phyloP scores from a whole-genome alignment of 768 basidiomycete genomes.

The Cystobasidium tubakii region DNA sequence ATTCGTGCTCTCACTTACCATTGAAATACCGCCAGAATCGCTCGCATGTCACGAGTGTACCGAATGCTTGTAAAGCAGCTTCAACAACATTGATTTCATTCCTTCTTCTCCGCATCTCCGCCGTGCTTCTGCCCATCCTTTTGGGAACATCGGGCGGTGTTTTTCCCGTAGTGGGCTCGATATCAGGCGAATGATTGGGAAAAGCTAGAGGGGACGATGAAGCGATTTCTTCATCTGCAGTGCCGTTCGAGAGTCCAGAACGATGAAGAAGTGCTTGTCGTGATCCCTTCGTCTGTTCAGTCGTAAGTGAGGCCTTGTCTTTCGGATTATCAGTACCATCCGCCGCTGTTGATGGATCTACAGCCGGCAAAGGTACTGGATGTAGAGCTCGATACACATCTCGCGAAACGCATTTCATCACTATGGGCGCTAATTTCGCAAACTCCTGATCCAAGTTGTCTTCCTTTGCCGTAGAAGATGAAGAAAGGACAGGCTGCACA shows the following conservation, averaged over 20 bases:
- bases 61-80: slow-evolving; percentile 24
- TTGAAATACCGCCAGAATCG: slow-evolving; percentile 26
- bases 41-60: slow-evolving; percentile 10
- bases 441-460: slow-evolving; percentile 16
- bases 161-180: background rate
- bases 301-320: background rate
- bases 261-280: slow-evolving; percentile 13
- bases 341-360: background rate
- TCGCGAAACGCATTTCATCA: slow-evolving; percentile 5
- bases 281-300: background rate
- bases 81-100: slow-evolving; percentile 27
- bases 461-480: background rate
- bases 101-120: slow-evolving; percentile 26
- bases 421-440: background rate
- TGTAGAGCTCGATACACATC: slow-evolving; percentile 21
- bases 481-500: background rate
- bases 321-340: background rate
- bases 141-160: background rate
- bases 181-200: background rate
- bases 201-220: slow-evolving; percentile 4
- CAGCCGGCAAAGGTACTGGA: slow-evolving; percentile 19
- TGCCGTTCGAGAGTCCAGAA: background rate
- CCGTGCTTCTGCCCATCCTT: slow-evolving; percentile 20
- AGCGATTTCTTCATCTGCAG: background rate
- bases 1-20: slow-evolving; percentile 1